Evolutionary conservation across 345 rosid species (phyloP).

Genomic region (Hevea brasiliensis): DNA sequence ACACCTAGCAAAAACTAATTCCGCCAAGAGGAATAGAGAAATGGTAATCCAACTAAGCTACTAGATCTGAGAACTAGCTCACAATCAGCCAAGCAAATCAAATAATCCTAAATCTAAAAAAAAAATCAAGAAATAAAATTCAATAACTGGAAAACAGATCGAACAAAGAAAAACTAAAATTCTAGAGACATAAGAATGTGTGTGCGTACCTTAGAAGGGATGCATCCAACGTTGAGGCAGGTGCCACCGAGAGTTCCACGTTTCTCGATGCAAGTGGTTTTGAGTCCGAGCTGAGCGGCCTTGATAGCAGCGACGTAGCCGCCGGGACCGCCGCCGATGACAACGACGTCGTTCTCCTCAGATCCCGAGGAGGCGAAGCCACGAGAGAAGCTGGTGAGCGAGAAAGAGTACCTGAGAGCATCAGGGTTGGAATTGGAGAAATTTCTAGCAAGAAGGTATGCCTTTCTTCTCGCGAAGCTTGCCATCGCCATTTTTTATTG

Average conservation of each 20-base stretch:
- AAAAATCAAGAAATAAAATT: background rate
- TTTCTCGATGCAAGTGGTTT: conserved; percentile 96
- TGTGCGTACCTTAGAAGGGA: conserved; percentile 86
- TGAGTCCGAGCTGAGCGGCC: conserved; percentile 96
- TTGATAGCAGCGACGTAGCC: conserved; percentile 99
- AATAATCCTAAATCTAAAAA: background rate
- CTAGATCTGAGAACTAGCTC: background rate
- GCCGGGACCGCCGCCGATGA: conserved; percentile 98
- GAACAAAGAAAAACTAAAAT: background rate
- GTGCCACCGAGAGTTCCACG: conserved; percentile 98
- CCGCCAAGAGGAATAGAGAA: background rate
- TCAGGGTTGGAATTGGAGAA: conserved; percentile 44
- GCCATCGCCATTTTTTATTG: conserved; percentile 73
- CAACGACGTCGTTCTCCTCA: conserved; percentile 91
- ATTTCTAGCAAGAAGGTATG: conserved; percentile 54
- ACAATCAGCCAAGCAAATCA: background rate
- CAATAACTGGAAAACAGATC: background rate
- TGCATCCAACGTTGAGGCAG: conserved; percentile 98
- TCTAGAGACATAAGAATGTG: background rate
- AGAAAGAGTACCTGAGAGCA: conserved; percentile 54
- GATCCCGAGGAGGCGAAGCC: conserved; percentile 81
- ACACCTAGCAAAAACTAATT: background rate
- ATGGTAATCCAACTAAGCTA: background rate
- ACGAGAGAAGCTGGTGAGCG: conserved; percentile 51
- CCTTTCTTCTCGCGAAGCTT: conserved; percentile 78